phyloP scores from a whole-genome alignment of 139 green algal species.

The Pycnococcus provasolii region DNA sequence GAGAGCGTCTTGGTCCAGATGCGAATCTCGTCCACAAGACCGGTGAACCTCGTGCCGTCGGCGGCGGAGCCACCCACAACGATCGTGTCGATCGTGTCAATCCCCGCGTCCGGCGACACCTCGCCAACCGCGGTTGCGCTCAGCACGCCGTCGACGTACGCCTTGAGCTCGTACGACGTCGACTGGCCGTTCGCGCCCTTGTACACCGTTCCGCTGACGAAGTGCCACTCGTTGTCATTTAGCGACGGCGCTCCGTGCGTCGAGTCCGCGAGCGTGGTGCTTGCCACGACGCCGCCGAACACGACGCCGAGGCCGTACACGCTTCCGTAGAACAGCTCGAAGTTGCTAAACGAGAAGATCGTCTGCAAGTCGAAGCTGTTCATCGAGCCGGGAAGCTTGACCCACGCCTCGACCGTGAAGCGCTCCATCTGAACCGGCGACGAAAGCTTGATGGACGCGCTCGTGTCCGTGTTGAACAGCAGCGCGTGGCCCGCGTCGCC shows the following conservation, averaged over 20 bases:
- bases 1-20: conserved; percentile 9
- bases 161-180: conserved; percentile 8
- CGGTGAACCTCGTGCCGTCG: conserved; percentile 10
- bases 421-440: neutral
- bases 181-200: no score
- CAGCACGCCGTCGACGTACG: conserved; percentile 12
- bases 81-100: neutral
- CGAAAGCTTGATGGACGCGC: neutral
- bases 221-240: conserved; percentile 21
- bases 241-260: neutral
- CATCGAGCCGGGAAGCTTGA: conserved; percentile 7
- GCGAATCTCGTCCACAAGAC: conserved; percentile 14
- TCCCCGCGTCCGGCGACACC: neutral
- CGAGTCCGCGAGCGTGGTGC: neutral
- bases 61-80: neutral
- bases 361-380: neutral
- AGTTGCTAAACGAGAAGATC: neutral
- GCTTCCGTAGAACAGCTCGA: conserved; percentile 10
- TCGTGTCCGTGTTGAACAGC: conserved; percentile 2
- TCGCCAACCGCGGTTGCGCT: neutral
- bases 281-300: neutral
- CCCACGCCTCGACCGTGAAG: conserved; percentile 16
- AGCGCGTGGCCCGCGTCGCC: conserved; percentile 18
- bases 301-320: conserved; percentile 5
- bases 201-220: conserved; percentile 1